Evolutionary conservation across 768 basidiomycete species (phyloP), one percentile per base, ranked within the genome.

Genomic region (Mrakia hoshinonis): DNA sequence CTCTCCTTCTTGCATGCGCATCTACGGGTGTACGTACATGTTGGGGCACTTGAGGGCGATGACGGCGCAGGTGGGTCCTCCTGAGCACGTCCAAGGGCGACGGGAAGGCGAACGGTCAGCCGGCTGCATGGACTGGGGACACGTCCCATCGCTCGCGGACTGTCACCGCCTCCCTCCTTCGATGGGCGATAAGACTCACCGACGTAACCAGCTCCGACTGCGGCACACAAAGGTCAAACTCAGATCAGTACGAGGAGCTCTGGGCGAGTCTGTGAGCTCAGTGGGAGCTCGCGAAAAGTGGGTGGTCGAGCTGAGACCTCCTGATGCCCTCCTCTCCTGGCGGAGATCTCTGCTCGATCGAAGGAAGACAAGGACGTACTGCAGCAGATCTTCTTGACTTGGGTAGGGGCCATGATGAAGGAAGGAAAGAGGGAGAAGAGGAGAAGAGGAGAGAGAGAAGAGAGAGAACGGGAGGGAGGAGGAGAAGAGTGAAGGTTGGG

Each of bases 21-120:
- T 29, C 4, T n/a, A 36, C n/a, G 51, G 11, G 24, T 1, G 34
- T 11, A 67, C 70, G 38, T 29, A 72, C 70, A 72, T 67, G 70
- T 72, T 47, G 29, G 70, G 70, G 26, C 52, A 54, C 70, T 72
- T 72, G 63, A 64, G 51, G 20, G 70, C 70, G 34, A 96, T 91
- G 78, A 96, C 92, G 60, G 93, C 90, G 79, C 92, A 95, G 54
- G 93, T 97, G 31, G 93, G 93, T 43, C 93, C 93, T 78, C 92
- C 92, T 93, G 52, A 55, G 26, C n/a, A 12, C 52, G 54, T 29
- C 22, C 15, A 22, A 29, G 20, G 6, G 24, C 10, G 3, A 38
- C n/a, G 29, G 51, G 29, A 54, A 65, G 49, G n/a, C 18, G 31
- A 20, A 22, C 18, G 51, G 20, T 26, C 20, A 13, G 7, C 34